phyloP scores from a whole-genome alignment of 1,284 basidiomycete genomes.

The Leccinum subfulvum region DNA sequence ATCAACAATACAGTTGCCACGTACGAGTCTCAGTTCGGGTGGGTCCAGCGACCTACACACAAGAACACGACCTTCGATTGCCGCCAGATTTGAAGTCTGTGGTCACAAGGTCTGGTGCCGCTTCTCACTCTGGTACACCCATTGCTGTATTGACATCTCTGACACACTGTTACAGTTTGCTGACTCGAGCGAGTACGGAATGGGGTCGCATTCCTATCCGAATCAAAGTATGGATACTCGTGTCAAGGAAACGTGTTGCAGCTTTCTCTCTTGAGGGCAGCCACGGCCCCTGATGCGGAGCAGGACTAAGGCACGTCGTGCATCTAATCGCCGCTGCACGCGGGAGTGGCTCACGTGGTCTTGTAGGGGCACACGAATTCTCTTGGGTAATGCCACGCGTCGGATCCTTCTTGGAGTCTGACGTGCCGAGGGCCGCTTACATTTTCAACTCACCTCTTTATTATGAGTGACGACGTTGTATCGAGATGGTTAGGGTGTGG shows the following conservation, averaged over 20 bases:
- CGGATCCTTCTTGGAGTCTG: conserved; percentile 82
- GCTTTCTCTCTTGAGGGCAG: conserved; percentile 84
- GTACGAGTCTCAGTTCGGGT: conserved; percentile 93
- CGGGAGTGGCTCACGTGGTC: not conserved
- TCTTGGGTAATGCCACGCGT: conserved; percentile 89
- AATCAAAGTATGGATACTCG: conserved; percentile 26
- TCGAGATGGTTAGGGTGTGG: not conserved
- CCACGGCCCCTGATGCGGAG: conserved; percentile 89
- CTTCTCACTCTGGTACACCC: not conserved
- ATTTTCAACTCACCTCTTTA: conserved; percentile 86
- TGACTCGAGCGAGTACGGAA: not conserved
- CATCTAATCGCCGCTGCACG: not conserved
- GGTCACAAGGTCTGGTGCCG: conserved; percentile 65
- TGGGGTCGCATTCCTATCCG: not conserved
- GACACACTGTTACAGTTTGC: not conserved
- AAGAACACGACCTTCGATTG: conserved; percentile 88
- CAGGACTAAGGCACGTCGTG: conserved; percentile 73
- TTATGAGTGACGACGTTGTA: conserved; percentile 40
- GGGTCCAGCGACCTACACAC: conserved; percentile 87
- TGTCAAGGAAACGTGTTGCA: conserved; percentile 72
- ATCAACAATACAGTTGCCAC: conserved; percentile 82
- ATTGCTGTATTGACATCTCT: not conserved
- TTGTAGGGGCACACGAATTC: conserved; percentile 69
- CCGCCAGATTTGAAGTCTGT: conserved; percentile 78
- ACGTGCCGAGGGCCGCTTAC: conserved; percentile 79